Percentiles rank a stretch among this genome's conserved stretches.
Evolutionary conservation across 2,329 filamentous ascomycete species (phyloP).

Genomic region (Cercospora sp.): DNA sequence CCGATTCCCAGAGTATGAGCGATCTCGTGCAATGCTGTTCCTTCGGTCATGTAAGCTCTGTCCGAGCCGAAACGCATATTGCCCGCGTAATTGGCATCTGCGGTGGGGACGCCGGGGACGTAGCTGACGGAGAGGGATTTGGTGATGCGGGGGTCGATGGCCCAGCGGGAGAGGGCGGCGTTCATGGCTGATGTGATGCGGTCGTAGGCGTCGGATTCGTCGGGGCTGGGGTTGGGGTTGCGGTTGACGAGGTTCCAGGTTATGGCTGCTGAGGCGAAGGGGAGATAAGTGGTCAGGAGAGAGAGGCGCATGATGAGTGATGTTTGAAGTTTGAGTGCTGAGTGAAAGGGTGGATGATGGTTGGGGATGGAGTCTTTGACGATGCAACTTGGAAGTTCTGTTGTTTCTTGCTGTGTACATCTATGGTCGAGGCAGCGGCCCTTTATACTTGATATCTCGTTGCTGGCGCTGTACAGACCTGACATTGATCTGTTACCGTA

Average conservation of each 20-base stretch:
- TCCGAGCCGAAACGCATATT: conserved; percentile 23
- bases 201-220: conserved; percentile 21
- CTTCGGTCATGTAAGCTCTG: conserved; percentile 18
- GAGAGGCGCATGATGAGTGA: background rate
- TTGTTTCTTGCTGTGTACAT: background rate
- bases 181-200: conserved; percentile 21
- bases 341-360: background rate
- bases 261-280: conserved; percentile 38
- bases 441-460: background rate
- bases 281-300: background rate
- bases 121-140: conserved; percentile 23
- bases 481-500: background rate
- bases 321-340: background rate
- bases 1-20: conserved; percentile 1
- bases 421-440: background rate
- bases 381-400: background rate
- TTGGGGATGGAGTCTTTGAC: background rate
- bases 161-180: conserved; percentile 16
- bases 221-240: conserved; percentile 34
- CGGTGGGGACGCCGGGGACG: conserved; percentile 16
- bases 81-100: conserved; percentile 24
- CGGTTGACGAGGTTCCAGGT: conserved; percentile 46
- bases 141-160: conserved; percentile 10
- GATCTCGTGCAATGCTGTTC: conserved; percentile 20
- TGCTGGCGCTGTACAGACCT: background rate